A percentile compares a stretch with the other conserved stretches of the same genome.
Evolutionary conservation across 305 asterid species (phyloP).

Genomic region (Solanum chacoense): DNA sequence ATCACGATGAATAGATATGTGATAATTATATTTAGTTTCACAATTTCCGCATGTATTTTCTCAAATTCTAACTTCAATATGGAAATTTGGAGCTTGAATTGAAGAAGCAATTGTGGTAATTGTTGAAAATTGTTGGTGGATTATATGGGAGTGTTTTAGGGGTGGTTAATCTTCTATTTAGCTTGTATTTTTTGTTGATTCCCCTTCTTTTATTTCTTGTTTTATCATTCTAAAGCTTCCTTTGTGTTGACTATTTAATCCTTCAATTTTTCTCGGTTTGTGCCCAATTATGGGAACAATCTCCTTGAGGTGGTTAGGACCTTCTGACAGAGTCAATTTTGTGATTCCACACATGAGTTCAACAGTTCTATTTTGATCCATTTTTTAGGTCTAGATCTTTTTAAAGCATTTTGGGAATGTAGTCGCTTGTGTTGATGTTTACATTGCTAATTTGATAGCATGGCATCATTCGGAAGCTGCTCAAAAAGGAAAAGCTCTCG

Average conservation of each 20-base stretch:
- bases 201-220: background rate
- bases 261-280: background rate
- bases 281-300: background rate
- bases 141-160: background rate
- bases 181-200: background rate
- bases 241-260: background rate
- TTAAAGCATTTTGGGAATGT: background rate
- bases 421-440: background rate
- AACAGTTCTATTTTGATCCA: background rate
- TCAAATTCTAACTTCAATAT: background rate
- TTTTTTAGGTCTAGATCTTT: background rate
- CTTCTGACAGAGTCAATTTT: too few species aligned
- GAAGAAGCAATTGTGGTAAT: background rate
- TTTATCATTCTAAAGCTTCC: too few species aligned
- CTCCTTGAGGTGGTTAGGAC: background rate
- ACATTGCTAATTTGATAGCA: background rate
- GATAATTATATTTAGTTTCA: background rate
- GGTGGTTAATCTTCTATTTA: background rate
- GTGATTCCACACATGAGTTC: background rate
- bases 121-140: background rate
- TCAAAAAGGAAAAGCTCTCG: background rate
- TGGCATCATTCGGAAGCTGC: background rate
- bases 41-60: background rate
- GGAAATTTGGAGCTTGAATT: background rate
- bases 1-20: too few species aligned